Percentiles rank a stretch among this genome's conserved stretches.
Evolutionary conservation across 2,329 filamentous ascomycete genomes (phyloP).

Genomic region (Cadophora luteo-olivacea): DNA sequence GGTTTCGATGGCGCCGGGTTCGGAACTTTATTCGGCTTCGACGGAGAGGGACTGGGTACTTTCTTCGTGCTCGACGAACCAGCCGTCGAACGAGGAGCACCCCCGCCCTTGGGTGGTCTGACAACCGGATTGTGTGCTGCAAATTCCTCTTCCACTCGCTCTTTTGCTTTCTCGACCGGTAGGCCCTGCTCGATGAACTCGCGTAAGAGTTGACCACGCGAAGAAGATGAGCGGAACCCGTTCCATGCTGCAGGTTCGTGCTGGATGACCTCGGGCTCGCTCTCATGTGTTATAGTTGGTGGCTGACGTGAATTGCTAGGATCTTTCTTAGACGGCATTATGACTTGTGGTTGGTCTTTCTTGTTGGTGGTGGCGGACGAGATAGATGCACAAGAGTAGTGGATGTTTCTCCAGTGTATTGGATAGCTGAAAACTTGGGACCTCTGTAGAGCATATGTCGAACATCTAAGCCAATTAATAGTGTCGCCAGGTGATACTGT

Average conservation of each 20-base stretch:
- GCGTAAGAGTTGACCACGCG: not conserved
- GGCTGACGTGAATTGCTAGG: not conserved
- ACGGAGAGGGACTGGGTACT: too few species aligned
- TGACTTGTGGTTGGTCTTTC: not conserved
- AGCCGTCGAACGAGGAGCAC: not conserved
- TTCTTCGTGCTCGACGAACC: not conserved
- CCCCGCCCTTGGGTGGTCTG: not conserved
- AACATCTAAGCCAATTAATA: not conserved
- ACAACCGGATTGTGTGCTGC: not conserved
- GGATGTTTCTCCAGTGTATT: too few species aligned
- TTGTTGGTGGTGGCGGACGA: too few species aligned
- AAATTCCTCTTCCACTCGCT: not conserved
- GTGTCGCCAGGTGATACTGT: not conserved
- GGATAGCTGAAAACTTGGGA: not conserved
- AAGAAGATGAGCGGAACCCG: not conserved
- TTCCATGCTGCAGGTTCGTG: slow-evolving; percentile 7
- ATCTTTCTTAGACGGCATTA: not conserved
- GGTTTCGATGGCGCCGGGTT: too few species aligned
- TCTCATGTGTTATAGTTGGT: not conserved
- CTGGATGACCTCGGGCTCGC: not conserved
- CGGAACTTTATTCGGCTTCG: too few species aligned
- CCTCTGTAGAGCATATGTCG: not conserved
- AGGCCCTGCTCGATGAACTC: slow-evolving; percentile 29
- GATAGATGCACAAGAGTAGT: too few species aligned
- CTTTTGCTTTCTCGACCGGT: not conserved